Evolutionary conservation across 2,329 filamentous ascomycete species (phyloP).

Genomic region (Pyricularia pennisetigena): DNA sequence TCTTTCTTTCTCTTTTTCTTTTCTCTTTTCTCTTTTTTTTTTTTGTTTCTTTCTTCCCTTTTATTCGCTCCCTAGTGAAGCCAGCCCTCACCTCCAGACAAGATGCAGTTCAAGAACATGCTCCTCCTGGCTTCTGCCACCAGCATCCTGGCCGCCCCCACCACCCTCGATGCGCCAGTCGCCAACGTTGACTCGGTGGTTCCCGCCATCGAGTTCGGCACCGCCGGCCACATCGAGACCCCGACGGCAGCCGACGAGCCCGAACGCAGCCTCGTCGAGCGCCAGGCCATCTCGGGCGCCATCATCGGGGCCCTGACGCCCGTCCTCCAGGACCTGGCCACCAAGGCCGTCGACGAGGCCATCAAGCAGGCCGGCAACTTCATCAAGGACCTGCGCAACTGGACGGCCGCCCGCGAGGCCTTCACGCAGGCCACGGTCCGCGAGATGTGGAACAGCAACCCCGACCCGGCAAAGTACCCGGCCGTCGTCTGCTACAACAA

Average conservation of each 20-base stretch:
- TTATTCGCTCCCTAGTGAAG: background rate
- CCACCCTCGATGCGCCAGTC: background rate
- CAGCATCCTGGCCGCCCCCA: background rate
- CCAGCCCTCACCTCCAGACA: background rate
- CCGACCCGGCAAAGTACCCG: conserved; percentile 7
- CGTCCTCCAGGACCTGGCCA: background rate
- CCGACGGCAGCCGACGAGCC: background rate
- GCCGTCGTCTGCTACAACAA: conserved; percentile 13
- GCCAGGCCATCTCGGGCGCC: background rate
- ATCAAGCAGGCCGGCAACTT: background rate
- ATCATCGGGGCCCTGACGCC: background rate
- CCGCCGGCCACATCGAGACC: background rate
- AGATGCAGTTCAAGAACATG: conserved; percentile 3
- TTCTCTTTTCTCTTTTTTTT: background rate
- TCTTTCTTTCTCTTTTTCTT: background rate
- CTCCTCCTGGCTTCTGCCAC: background rate
- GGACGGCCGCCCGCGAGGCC: conserved; percentile 9
- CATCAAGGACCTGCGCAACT: conserved; percentile 9
- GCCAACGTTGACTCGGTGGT: background rate
- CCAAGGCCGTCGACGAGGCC: background rate
- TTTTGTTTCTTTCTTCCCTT: too few species aligned
- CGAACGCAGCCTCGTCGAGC: background rate
- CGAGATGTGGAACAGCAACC: conserved; percentile 12
- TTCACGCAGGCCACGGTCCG: conserved; percentile 11
- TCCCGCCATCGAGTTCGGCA: background rate